phyloP scores from a whole-genome alignment of 2,329 filamentous ascomycete species.

The Nemania abortiva region DNA sequence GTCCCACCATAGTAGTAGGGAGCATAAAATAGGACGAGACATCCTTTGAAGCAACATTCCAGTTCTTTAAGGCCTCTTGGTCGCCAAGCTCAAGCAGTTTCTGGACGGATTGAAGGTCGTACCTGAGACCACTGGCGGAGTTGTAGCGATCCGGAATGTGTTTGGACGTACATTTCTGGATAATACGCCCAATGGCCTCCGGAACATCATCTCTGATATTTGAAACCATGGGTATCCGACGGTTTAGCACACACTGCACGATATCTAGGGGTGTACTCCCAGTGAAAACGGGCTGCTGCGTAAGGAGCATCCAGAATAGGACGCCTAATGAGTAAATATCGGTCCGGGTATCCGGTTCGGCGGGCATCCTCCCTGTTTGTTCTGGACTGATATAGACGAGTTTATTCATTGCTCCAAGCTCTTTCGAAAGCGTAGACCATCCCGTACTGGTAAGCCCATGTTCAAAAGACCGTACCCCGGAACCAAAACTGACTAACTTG shows the following conservation, averaged over 20 bases:
- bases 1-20: conserved; percentile 83
- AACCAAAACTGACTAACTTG: conserved; percentile 86
- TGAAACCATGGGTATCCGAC: conserved; percentile 81
- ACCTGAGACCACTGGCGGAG: conserved; percentile 85
- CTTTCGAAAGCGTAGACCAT: conserved; percentile 85
- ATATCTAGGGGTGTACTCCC: conserved; percentile 87
- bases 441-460: conserved; percentile 87
- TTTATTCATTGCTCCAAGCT: conserved; percentile 88
- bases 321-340: conserved; percentile 95
- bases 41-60: conserved; percentile 84
- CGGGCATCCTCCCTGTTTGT: conserved; percentile 92
- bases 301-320: conserved; percentile 87
- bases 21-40: conserved; percentile 93
- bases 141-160: conserved; percentile 89
- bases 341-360: conserved; percentile 89
- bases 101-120: conserved; percentile 81
- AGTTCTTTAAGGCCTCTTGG: conserved; percentile 75
- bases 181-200: conserved; percentile 82
- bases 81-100: conserved; percentile 82
- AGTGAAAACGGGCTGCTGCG: conserved; percentile 82
- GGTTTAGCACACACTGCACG: conserved; percentile 87
- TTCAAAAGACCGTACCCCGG: conserved; percentile 88
- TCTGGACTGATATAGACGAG: conserved; percentile 93
- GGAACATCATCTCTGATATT: conserved; percentile 85
- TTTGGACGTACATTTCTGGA: conserved; percentile 93